These are phyloP conservation scores for Modicella reniformis DNA, from an alignment of 371 early-diverging fungal genomes.

Conservation along the genomic window DNA sequence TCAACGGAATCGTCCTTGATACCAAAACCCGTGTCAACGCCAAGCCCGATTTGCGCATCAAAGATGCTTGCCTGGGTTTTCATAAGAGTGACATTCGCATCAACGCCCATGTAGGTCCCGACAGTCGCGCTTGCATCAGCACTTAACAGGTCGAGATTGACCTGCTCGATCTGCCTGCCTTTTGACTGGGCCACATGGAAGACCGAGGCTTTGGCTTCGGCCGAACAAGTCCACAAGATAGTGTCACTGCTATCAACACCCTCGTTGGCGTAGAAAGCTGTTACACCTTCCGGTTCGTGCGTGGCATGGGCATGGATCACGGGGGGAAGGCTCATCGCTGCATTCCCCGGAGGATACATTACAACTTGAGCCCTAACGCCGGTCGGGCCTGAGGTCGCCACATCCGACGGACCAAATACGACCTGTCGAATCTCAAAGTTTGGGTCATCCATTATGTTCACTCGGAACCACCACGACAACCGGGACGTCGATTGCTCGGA, in stretches of 20 bases:
- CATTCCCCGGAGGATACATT: no score
- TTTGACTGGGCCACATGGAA: constrained; percentile 10
- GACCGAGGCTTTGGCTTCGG: constrained; percentile 11
- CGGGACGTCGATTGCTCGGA: constrained; percentile 19
- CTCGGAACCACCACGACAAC: no score
- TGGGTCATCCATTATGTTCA: no score
- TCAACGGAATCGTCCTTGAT: constrained; percentile 7
- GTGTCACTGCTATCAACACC: not conserved
- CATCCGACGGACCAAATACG: no score
- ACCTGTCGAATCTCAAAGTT: no score
- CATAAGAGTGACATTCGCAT: constrained; percentile 14
- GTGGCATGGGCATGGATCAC: constrained; percentile 2
- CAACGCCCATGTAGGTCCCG: constrained; percentile 7
- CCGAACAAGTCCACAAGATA: constrained; percentile 4
- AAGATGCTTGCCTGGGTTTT: constrained; percentile 16
- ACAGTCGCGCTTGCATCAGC: constrained; percentile 2
- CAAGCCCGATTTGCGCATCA: constrained; percentile 13
- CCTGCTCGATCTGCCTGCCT: constrained; percentile 23
- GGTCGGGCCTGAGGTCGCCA: no score
- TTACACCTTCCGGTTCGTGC: constrained; percentile 10
- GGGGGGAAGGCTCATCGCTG: no score
- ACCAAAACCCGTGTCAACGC: constrained; percentile 9
- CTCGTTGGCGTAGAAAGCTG: constrained; percentile 15
- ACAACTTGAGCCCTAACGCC: no score
- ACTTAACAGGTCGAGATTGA: constrained; percentile 16